A percentile compares a stretch with the other conserved stretches of the same genome.
These are phyloP conservation scores for Cryoendolithus antarcticus DNA, from an alignment of 2,329 filamentous ascomycete genomes.

Conservation along the genomic window DNA sequence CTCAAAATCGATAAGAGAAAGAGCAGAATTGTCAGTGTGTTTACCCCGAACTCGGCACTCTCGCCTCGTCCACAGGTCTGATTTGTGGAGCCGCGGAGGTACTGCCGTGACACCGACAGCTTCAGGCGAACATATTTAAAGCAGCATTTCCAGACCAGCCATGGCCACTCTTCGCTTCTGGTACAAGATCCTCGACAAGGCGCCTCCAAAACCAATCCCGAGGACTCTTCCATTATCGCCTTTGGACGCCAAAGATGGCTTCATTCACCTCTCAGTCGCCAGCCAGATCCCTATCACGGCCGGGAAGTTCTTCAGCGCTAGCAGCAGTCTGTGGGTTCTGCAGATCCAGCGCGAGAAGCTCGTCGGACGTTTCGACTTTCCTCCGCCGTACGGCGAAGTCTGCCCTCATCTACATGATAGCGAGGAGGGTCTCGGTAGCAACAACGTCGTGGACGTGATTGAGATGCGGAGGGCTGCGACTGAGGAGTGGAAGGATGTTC, in stretches of 20 bases:
- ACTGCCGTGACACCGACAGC: too few species aligned
- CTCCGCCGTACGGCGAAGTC: conserved; percentile 8
- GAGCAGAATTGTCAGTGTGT: too few species aligned
- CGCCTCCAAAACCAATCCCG: conserved; percentile 14
- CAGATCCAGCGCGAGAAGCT: conserved; percentile 13
- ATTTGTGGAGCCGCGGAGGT: too few species aligned
- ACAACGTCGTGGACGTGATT: conserved; percentile 15
- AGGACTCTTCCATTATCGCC: conserved; percentile 12
- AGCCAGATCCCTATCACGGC: conserved; percentile 17
- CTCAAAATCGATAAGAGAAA: too few species aligned
- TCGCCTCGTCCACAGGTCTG: too few species aligned
- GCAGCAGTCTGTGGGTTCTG: conserved; percentile 13
- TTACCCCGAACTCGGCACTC: too few species aligned
- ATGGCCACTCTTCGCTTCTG: conserved; percentile 9
- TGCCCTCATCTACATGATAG: conserved; percentile 16
- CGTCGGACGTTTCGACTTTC: conserved; percentile 12
- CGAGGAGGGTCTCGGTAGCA: conserved; percentile 10
- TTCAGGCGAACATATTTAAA: too few species aligned
- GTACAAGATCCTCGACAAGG: conserved; percentile 19
- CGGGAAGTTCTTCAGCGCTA: conserved; percentile 15
- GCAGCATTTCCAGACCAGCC: background rate
- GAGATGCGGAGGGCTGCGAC: conserved; percentile 9
- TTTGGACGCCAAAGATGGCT: conserved; percentile 17
- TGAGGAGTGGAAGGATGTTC: conserved; percentile 9
- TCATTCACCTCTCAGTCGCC: conserved; percentile 18